Conservation (phyloP, 805 yeast species). For the Zygotorulaspora danielsina region DNA sequence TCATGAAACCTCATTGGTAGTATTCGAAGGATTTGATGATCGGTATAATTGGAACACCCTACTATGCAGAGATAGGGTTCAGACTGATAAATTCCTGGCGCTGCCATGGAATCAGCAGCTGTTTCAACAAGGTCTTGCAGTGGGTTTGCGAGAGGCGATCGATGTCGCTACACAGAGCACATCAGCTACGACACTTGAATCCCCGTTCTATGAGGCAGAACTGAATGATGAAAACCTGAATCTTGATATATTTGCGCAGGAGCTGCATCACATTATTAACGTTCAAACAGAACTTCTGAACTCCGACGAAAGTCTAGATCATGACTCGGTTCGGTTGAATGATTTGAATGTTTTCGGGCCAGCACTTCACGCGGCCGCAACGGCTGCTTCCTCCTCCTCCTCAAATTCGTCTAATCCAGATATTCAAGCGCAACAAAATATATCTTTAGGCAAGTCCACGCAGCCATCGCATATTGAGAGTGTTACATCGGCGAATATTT, state of each 20-base stretch:
- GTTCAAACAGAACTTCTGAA: slow-evolving; percentile 9
- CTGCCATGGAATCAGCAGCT: slow-evolving; percentile 25
- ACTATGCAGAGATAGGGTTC: slow-evolving; percentile 12
- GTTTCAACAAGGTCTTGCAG: slow-evolving; percentile 12
- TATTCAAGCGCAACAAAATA: slow-evolving; percentile 3
- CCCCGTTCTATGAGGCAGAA: slow-evolving; percentile 12
- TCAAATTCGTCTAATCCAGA: not conserved
- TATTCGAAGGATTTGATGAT: slow-evolving; percentile 24
- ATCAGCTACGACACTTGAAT: slow-evolving; percentile 10
- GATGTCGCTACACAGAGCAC: slow-evolving; percentile 13
- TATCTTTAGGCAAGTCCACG: slow-evolving; percentile 1
- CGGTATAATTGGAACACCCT: slow-evolving; percentile 22
- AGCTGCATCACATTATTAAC: slow-evolving; percentile 8
- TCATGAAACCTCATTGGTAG: slow-evolving; percentile 14
- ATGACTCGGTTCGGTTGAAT: slow-evolving; percentile 7
- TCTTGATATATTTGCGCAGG: slow-evolving; percentile 5
- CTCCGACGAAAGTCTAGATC: slow-evolving; percentile 4
- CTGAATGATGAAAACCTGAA: slow-evolving; percentile 11
- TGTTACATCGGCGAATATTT: slow-evolving; percentile 18
- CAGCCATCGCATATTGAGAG: slow-evolving; percentile 6
- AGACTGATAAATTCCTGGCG: slow-evolving; percentile 17
- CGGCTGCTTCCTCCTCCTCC: not conserved
- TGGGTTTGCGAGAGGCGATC: slow-evolving; percentile 9
- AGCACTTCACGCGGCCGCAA: slow-evolving; percentile 6
- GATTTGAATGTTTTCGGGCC: slow-evolving; percentile 13